phyloP scores from a whole-genome alignment of 352 stramenopile species.

The Phytophthora tentaculata region DNA sequence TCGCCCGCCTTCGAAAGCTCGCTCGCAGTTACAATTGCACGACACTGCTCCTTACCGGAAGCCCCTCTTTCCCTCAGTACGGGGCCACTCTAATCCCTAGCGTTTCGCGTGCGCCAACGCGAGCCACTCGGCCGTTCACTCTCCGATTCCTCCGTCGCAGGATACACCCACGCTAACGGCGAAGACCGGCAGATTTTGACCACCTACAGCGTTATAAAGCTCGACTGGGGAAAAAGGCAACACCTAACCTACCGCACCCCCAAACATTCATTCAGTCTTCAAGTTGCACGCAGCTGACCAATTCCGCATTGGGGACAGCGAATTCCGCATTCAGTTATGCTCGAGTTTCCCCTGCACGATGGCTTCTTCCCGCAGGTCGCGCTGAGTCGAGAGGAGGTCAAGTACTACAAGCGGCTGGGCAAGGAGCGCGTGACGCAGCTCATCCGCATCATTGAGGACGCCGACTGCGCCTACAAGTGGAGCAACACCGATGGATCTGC shows the following conservation, averaged over 20 bases:
- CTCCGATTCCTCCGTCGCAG: constrained; percentile 21
- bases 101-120: constrained; percentile 15
- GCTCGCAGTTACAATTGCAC: constrained; percentile 28
- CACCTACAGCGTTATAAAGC: neutral
- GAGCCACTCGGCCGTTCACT: constrained; percentile 22
- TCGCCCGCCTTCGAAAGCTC: constrained; percentile 16
- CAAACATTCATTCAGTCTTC: constrained; percentile 10
- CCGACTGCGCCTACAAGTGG: constrained; percentile 82
- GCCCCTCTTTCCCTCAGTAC: constrained; percentile 14
- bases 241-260: constrained; percentile 8
- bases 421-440: constrained; percentile 79
- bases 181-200: neutral
- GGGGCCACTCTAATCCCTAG: constrained; percentile 17
- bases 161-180: constrained; percentile 10
- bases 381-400: constrained; percentile 69
- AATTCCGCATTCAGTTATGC: constrained; percentile 28
- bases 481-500: constrained; percentile 23
- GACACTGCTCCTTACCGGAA: constrained; percentile 30
- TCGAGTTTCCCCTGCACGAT: constrained; percentile 79
- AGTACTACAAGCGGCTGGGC: constrained; percentile 77
- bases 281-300: constrained; percentile 9
- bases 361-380: constrained; percentile 86
- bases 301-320: constrained; percentile 5
- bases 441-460: constrained; percentile 80
- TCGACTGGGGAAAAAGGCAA: constrained; percentile 18